Base-by-base conservation (phyloP, 1,284 basidiomycete species). In the Ustilago vetiveriae region DNA sequence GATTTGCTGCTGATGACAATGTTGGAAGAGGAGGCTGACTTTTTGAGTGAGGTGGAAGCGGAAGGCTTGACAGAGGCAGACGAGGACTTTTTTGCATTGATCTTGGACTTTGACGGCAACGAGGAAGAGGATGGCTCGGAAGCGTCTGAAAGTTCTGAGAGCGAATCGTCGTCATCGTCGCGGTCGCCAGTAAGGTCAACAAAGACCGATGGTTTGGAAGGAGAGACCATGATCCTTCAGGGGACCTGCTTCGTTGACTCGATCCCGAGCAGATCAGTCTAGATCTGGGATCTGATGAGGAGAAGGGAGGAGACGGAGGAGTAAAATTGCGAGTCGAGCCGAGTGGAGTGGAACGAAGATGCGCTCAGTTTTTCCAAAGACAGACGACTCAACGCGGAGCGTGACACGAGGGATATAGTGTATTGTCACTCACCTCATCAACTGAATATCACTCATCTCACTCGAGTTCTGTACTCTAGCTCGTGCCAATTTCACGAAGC, bases 131-230 rank as follows among this genome's bases (percentile, higher is more conserved):
- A 5, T 7, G 23, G 17, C 1, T 26, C 35, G 7, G 45, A 32
- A 6, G 45, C 51, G n/a, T 70, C 67, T 1, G 67, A 70, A 5
- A 60, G 60, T 4, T 70, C 56, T 9, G 60, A 70, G 9, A 70
- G 60, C 3, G 56, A 59, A 16, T 38, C 40, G n/a, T 52, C 58
- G 7, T 37, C 45, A 38, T 52, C 52, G 43, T 56, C 52, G 38
- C 37, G 22, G 23, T 52, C 53, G 40, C 41, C 27, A 16, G 58
- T 68, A 42, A 68, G 55, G 35, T 64, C 59, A 23, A 69, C 55
- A 16, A 44, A 29, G 40, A 33, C 44, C 24, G 49, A 42, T 7
- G 49, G 21, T 14, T 56, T 14, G 22, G 49, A 14, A 29, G 44
- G 13, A 23, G 24, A 40, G 10, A 54, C 44, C 52, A 51, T 52